Base-by-base conservation (phyloP, 208 protist genomes). In the Endotrypanum monterogeii region DNA sequence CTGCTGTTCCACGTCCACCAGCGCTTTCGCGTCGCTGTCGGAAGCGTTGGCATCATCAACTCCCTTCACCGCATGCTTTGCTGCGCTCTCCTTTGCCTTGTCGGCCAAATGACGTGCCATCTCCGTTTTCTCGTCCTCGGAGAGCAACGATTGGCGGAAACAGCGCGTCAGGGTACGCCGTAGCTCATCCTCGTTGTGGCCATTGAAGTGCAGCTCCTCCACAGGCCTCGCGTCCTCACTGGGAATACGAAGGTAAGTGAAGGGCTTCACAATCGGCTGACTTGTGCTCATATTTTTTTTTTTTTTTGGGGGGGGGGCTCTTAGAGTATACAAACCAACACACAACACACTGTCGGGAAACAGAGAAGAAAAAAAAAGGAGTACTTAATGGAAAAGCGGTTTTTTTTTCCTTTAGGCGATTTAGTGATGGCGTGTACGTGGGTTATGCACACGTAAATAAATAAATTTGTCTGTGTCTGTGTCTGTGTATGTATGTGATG, bases 241-340 rank as follows among this genome's bases (percentile, higher is more conserved):
- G 1, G 94, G 91, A 62, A 97, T 93, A 54, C 83, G 79, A 28
- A 94, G 79, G 80, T 96, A 97, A 48, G 63, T 86, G 77, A 97
- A 94, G 2, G 89, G 86, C 61, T 78, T 70, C 73, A 89, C 82
- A 23, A 30, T 72, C 1, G 90, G 84, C 11, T 81, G 74, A 52
- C 52, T 70, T 1, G 79, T 77, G 68, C 68, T 57, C 73, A 72
- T 79, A 37, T 58, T 70, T 37, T n/a, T n/a, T n/a, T n/a, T n/a
- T n/a, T n/a, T n/a, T n/a, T n/a, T n/a, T n/a, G n/a, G n/a, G n/a
- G n/a, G n/a, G n/a, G n/a, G n/a, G 25, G 7, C 57, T 48, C 44
- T 48, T 48, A 39, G 57, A 11, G 57, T 41, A 20, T 9, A 28
- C 23, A 20, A 57, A 28, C 25, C 5, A 28, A 28, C 23, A 28